Base-by-base conservation (phyloP, 2,329 filamentous ascomycete species). In the Calonectria leucothoes region DNA sequence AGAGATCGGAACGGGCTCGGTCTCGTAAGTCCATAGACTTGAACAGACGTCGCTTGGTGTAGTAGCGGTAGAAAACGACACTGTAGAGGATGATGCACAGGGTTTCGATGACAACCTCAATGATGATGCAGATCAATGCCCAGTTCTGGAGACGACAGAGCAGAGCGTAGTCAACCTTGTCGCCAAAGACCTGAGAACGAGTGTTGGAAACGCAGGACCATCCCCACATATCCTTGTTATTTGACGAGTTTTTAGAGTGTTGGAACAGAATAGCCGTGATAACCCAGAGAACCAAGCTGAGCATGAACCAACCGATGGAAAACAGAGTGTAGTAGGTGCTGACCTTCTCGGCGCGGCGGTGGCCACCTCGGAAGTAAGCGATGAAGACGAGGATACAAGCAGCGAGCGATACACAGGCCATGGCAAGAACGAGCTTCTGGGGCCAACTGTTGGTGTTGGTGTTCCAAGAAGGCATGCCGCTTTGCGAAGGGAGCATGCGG, bases 21-120 rank as follows among this genome's bases (percentile, higher is more conserved):
- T 99, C 97, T 80, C 97, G 95, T 83, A 94, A 89, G 83, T 98
- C 94, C 97, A 99, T 99, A 76, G 95, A 96, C 90, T 98, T 98
- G 86, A 94, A 93, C 75, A 99, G 94, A 83, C 94, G 94, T 84
- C 95, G 94, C 91, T 98, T 99, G 78, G 94, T 95, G 91, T 96
- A 98, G 90, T 98, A 97, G 80, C 97, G 94, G 90, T 98, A 98
- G 89, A 98, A 98, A 84, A 98, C 93, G 82, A 98, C 91, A 82
- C 91, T 95, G 89, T 99, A 99, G 81, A 99, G 94, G 68, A 92
- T 89, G 84, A 99, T 98, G 82, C 94, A 95, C 82, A 98, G 93
- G 78, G 94, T 91, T 83, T 98, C 97, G 80, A 99, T 90, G 74
- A 98, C 94, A 78, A 99, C 90, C 86, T 99, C 97, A 84, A 99